Evolutionary conservation across 345 rosid species (phyloP), one percentile per base, ranked within the genome.

Genomic region (Arabis alpina): DNA sequence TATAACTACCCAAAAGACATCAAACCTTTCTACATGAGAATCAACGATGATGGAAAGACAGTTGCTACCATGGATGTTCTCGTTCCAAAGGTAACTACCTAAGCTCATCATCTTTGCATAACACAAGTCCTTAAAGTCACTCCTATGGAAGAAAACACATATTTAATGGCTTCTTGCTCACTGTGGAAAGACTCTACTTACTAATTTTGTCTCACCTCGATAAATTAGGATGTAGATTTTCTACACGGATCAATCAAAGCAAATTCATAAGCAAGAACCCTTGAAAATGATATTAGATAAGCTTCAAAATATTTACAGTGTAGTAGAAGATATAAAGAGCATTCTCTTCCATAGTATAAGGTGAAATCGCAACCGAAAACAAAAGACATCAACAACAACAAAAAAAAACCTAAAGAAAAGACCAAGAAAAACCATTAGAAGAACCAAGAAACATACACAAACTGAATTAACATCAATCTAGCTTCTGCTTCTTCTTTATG

Each of bases 21-120:
- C 60, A 93, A 93, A 76, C 97, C 98, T 40, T 93, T 93, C 79
- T 93, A 93, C 82, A 93, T 91, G 98, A 86, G 87, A 74, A 82
- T 91, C 63, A 93, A 93, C 72, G 97, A 91, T 69, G 98, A 93
- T 68, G 43, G 8, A 6, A 86, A 86, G 76, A 93, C 98, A 2
- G 98, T 93, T 14, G 97, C 96, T 65, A 97, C 98, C 36, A 91
- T 91, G 96, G 98, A 93, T 76, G 84, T 91, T 48, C 98, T 91
- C 48, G 97, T 89, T 16, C 97, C 96, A 8, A 93, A 93, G 98
- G 98, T 93, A 66, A 59, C 42, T 11, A 36, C 14, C 5, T 3
- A 28, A 64, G 52, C 15, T 52, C 23, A 25, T 54, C 30, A 8
- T 41, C 48, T 28, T 54, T n/a, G n/a, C n/a, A n/a, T n/a, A n/a